These are phyloP conservation scores for Fusarium phyllophilum DNA, from an alignment of 2,329 filamentous ascomycete genomes.

Conservation along the genomic window DNA sequence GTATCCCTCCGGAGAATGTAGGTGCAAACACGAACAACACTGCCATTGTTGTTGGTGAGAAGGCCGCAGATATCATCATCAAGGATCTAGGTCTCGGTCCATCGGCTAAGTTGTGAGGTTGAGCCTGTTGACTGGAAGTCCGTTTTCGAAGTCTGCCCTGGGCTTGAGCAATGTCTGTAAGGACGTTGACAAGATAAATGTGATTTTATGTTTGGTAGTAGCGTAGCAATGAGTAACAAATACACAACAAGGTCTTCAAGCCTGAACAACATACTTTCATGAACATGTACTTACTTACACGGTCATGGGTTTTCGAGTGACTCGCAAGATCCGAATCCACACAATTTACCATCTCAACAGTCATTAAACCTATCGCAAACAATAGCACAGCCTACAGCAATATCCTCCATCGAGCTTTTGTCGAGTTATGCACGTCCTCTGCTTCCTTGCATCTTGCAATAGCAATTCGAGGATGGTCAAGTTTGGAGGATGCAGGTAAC, in stretches of 20 bases:
- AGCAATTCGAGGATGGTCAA: background rate
- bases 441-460: background rate
- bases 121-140: no score
- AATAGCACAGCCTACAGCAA: accelerated
- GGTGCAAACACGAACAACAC: slow-evolving; percentile 61
- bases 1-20: slow-evolving; percentile 53
- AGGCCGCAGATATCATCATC: slow-evolving; percentile 55
- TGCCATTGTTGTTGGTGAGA: slow-evolving; percentile 61
- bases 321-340: background rate
- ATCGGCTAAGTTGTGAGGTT: background rate
- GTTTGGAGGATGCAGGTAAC: background rate
- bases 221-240: background rate
- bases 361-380: no score
- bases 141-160: accelerated
- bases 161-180: background rate
- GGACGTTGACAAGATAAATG: no score
- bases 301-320: no score
- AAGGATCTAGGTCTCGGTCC: slow-evolving; percentile 46
- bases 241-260: background rate
- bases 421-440: no score
- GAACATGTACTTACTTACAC: background rate
- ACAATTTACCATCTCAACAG: no score
- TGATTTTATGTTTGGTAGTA: background rate
- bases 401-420: accelerated
- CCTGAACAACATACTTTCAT: background rate